Evolutionary conservation across 257 asterid genomes (phyloP).

Genomic region (Henckelia pumila): DNA sequence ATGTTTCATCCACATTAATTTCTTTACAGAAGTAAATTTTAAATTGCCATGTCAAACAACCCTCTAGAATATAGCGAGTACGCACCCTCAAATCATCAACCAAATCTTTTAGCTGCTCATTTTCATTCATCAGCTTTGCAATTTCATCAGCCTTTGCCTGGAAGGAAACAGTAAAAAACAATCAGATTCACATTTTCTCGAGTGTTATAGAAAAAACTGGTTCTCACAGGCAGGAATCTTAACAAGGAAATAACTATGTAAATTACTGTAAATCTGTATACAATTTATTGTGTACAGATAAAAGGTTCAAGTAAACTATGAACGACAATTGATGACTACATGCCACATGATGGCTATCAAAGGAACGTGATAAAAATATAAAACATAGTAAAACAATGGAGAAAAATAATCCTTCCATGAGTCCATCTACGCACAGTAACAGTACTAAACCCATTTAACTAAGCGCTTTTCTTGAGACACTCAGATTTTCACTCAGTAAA

Average conservation of each 20-base stretch:
- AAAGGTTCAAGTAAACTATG: background rate
- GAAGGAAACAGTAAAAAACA: conserved; percentile 25
- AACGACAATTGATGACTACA: conserved; percentile 3
- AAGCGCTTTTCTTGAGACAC: conserved; percentile 18
- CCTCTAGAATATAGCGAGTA: conserved; percentile 11
- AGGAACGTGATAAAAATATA: too few relatives aligned
- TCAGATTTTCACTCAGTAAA: conserved; percentile 11
- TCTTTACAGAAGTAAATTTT: background rate
- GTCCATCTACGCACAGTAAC: conserved; percentile 12
- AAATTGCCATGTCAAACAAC: background rate
- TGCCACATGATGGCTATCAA: background rate
- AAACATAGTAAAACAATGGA: conserved; percentile 1
- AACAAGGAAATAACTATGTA: conserved; percentile 1
- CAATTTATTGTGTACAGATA: background rate
- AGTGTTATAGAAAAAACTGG: conserved; percentile 14
- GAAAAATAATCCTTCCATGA: conserved; percentile 4
- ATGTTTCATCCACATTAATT: background rate
- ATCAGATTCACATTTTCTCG: conserved; percentile 20
- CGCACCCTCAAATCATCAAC: conserved; percentile 71
- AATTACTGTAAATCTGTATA: conserved; percentile 3
- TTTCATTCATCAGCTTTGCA: conserved; percentile 83
- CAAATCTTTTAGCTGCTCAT: conserved; percentile 72
- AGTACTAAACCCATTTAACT: background rate
- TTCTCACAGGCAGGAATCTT: conserved; percentile 16
- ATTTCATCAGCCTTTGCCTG: conserved; percentile 97